Evolutionary conservation across 495 filamentous ascomycete species (phyloP), one percentile per base, ranked within the genome.

Genomic region (Xanthoparmelia taractica): DNA sequence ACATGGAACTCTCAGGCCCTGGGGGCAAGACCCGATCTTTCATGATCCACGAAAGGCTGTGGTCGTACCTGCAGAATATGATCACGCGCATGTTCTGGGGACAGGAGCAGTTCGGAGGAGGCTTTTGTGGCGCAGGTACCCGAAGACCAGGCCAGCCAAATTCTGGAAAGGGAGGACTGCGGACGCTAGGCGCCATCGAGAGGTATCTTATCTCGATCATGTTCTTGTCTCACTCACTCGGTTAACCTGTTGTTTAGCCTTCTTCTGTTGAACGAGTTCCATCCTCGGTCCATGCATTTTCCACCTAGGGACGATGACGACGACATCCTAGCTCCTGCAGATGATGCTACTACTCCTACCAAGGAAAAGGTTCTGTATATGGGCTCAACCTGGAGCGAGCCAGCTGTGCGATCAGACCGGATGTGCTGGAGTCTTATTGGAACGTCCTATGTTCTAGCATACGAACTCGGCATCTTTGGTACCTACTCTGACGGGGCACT

Each of bases 341-440:
- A 79, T 8, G 78, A 81, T 63, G 74, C 71, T 8, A 75, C 70
- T 29, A 60, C 36, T 15, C 54, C 47, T 61, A 8, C 55, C 48
- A 37, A 57, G 13, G 29, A 55, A 41, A 29, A 63, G 36, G 20
- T 36, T 33, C 34, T 47, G 29, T 60, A 64, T 38, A 37, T 41
- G 23, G 52, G 58, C 38, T 29, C 33, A n/a, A 48, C 52, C 70
- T 97, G 94, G 89, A 83, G 96, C 37, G 94, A 97, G 72, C 94
- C 94, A 20, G 91, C 90, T n/a, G 92, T 91, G 89, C 79, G 93
- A 66, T 96, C 90, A 64, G 94, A 98, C 66, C 87, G 92, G 47
- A 96, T 98, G 92, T 96, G 90, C 67, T 97, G 94, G 95, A 97
- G 96, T 90, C 73, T 98, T 18, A 81, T 98, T 55, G 94, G 91